Evolutionary conservation across 352 stramenopile genomes (phyloP), one percentile per base, ranked within the genome.

Genomic region (Globisporangium lucens): DNA sequence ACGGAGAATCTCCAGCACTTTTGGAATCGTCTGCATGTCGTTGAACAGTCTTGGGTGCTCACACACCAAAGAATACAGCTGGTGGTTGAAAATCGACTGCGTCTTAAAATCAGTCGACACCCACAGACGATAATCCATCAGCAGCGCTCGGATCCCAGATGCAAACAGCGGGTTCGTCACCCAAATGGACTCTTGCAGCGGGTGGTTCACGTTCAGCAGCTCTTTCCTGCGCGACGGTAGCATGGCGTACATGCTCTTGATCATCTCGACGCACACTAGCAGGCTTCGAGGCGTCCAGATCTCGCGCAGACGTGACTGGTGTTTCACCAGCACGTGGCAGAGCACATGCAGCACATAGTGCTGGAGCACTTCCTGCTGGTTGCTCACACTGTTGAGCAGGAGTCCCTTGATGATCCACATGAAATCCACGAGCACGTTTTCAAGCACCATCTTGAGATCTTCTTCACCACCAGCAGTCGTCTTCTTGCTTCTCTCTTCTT

Each of bases 21-120:
- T 85, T 5, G 79, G 55, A 0, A 93, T 80, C 13, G 73, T 68
- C 17, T 89, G 72, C 41, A 94, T 68, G 36, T 91, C 80, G 64
- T 91, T 89, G 36, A 94, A 80, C 7, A 83, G 61, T 60, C 80
- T 77, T 7, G 85, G 87, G 51, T 89, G 78, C 41, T 91, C 82
- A 30, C 82, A 91, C 1, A 80, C 82, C n/a, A 95, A 63, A 5
- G 72, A 67, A 60, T 93, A 89, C 5, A 95, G 71, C 63, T 95
- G 85, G 66, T 93, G 87, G 51, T 87, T 87, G 66, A 81, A 93
- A 49, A 94, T 91, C 5, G 85, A 93, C 67, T 94, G 87, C 1
- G 82, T 89, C 67, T 91, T 95, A 51, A 74, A 91, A 58, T 82
- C 79, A 10, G 83, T 75, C 27, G 69, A 66, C 12, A 74, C 75